phyloP scores from a whole-genome alignment of 169 alveolate species.

The Plasmodium blacklocki region DNA sequence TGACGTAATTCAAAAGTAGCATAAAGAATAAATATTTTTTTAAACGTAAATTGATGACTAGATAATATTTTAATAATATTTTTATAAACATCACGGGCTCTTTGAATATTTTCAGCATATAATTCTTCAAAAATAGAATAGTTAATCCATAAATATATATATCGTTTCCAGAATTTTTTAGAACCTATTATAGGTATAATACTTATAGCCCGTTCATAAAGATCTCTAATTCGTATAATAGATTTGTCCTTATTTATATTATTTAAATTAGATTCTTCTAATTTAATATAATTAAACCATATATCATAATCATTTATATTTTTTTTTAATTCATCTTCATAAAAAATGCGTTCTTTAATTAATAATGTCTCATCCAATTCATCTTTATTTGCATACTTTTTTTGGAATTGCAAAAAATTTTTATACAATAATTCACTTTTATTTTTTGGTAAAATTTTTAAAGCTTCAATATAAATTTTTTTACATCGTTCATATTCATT shows the following conservation, averaged over 20 bases:
- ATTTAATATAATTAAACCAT: conserved; percentile 96
- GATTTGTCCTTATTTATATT: conserved; percentile 44
- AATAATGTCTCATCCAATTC: conserved; percentile 91
- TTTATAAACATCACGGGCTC: conserved; percentile 92
- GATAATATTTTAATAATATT: conserved; percentile 91
- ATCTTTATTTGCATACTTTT: conserved; percentile 93
- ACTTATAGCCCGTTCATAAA: conserved; percentile 96
- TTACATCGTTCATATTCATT: conserved; percentile 93
- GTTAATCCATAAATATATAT: conserved; percentile 95
- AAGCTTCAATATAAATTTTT: conserved; percentile 94
- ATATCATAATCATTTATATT: conserved; percentile 94
- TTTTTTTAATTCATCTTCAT: conserved; percentile 87
- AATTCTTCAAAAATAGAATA: conserved; percentile 96
- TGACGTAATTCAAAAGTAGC: conserved; percentile 91
- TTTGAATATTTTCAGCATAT: conserved; percentile 86
- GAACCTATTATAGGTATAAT: conserved; percentile 93
- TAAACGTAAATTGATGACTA: conserved; percentile 92
- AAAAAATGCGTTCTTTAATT: conserved; percentile 87
- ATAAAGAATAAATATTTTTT: conserved; percentile 93
- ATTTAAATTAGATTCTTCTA: conserved; percentile 93
- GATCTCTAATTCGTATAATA: conserved; percentile 89
- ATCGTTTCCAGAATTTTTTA: conserved; percentile 94
- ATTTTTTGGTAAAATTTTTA: conserved; percentile 93
- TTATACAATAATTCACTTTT: conserved; percentile 90
- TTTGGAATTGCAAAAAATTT: conserved; percentile 94